Evolutionary conservation across 352 stramenopile species (phyloP), one percentile per base, ranked within the genome.

Genomic region (Pelagophyceae sp.): DNA sequence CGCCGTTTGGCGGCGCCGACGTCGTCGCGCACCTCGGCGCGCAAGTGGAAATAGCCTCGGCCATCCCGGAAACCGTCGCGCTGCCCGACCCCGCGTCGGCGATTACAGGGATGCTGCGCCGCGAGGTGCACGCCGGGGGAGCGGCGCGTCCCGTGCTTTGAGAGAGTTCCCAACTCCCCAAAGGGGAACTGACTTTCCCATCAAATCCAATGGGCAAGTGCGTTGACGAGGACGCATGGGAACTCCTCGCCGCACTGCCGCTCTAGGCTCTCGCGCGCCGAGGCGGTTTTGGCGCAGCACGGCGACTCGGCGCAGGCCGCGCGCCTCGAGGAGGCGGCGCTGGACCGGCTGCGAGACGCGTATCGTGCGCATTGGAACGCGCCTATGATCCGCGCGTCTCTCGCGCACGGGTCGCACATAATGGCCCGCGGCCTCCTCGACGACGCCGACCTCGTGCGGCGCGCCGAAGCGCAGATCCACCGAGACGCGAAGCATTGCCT

Each of bases 321-420:
- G 60, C 38, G 65, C 17, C 70, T 77, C 45, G 70, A 75, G 35
- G 33, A 65, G n/a, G 61, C 61, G 0, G 77, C 89, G 37, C 69
- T 82, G 5, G 76, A 83, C 0, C 82, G 85, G 20, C 76, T 92
- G 37, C 83, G 86, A 0, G 76, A 90, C 51, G 79, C 85, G 33
- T 88, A 89, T 37, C 82, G 88, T n/a, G 58, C 86, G 2, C 63
- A 77, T 1, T 92, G 88, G 88, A 90, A 84, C 51, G 75, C 83
- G 23, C 87, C 88, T 38, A 85, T 84, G 5, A 77, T 88, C 17
- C 83, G 82, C 6, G 78, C 89, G 45, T 71, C 83, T 23, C 80
- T 91, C 5, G 81, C 82, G 0, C 83, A 84, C 29, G 85, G 86
- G 0, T 83, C 83, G 0, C 83, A 90, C 29, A 31, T 91, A 0